Evolutionary conservation across 192 early-diverging fungal genomes (phyloP).

Genomic region (Coemansia sp.): DNA sequence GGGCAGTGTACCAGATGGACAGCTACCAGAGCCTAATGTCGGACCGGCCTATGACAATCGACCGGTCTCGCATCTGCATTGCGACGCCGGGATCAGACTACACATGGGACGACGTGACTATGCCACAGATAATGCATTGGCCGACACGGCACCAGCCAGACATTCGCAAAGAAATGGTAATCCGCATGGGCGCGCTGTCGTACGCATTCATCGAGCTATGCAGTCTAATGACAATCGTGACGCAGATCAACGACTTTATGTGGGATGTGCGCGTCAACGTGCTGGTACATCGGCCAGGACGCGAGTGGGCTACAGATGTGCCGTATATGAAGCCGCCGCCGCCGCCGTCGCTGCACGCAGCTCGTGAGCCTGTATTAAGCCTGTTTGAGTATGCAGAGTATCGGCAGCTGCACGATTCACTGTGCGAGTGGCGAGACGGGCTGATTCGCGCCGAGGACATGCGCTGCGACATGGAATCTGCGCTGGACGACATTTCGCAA

Average conservation of each 20-base stretch:
- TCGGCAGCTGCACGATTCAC: constrained; percentile 15
- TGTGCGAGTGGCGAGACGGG: constrained; percentile 23
- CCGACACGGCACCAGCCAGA: constrained; percentile 32
- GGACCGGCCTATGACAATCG: constrained; percentile 47
- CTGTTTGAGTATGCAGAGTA: constrained; percentile 45
- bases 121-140: constrained; percentile 43
- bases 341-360: not conserved
- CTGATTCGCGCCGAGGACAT: constrained; percentile 39
- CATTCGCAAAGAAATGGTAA: constrained; percentile 10
- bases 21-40: constrained; percentile 49
- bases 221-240: constrained; percentile 29
- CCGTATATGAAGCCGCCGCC: constrained; percentile 14
- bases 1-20: constrained; percentile 51
- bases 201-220: constrained; percentile 42
- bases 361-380: constrained; percentile 6
- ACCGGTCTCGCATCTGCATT: constrained; percentile 34
- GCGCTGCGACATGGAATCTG: constrained; percentile 1
- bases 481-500: constrained; percentile 10
- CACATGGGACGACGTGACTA: constrained; percentile 48
- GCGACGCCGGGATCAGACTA: constrained; percentile 34
- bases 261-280: constrained; percentile 38
- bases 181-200: constrained; percentile 38
- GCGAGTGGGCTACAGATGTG: constrained; percentile 20
- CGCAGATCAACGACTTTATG: constrained; percentile 39
- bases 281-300: constrained; percentile 8